Percentiles rank a stretch among this genome's conserved stretches.
Conservation (phyloP, 441 rosid species). For the Dalechampia spathulata region DNA sequence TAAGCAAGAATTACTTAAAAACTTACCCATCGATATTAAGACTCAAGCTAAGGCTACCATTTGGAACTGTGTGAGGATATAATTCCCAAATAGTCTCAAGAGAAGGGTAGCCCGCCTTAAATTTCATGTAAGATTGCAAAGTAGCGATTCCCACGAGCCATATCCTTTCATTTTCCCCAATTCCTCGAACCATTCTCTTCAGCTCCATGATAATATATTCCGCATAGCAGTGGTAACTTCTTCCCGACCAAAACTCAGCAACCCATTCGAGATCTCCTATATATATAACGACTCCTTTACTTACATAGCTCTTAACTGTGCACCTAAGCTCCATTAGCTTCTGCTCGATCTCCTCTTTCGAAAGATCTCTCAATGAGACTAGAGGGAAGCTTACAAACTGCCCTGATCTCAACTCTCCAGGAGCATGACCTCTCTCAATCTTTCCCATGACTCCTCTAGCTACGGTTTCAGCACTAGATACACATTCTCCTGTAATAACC, state of each 20-base stretch:
- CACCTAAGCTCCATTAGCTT: constrained; percentile 48
- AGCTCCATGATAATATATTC: constrained; percentile 54
- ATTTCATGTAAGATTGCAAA: constrained; percentile 46
- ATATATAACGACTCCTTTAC: constrained; percentile 47
- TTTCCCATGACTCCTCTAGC: constrained; percentile 41
- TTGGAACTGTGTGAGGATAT: constrained; percentile 42
- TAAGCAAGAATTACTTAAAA: too few species aligned
- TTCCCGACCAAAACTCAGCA: constrained; percentile 53
- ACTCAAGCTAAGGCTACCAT: constrained; percentile 45
- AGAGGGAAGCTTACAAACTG: constrained; percentile 50
- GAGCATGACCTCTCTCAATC: constrained; percentile 42
- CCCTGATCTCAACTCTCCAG: constrained; percentile 36
- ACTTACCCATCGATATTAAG: constrained; percentile 51
- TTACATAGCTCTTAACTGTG: constrained; percentile 31
- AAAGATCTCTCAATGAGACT: constrained; percentile 31
- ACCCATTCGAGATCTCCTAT: constrained; percentile 61
- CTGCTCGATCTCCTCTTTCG: constrained; percentile 48
- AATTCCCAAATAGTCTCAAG: constrained; percentile 57
- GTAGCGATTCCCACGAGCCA: constrained; percentile 54
- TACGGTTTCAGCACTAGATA: constrained; percentile 33
- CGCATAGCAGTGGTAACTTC: constrained; percentile 29
- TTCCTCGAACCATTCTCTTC: constrained; percentile 37
- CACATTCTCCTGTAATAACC: constrained; percentile 46
- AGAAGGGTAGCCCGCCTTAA: constrained; percentile 52
- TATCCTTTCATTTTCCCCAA: constrained; percentile 30